Percentiles rank a stretch among this genome's conserved stretches.
Conservation (phyloP, 164 flowering plant species). For the Warburgia ugandensis region DNA sequence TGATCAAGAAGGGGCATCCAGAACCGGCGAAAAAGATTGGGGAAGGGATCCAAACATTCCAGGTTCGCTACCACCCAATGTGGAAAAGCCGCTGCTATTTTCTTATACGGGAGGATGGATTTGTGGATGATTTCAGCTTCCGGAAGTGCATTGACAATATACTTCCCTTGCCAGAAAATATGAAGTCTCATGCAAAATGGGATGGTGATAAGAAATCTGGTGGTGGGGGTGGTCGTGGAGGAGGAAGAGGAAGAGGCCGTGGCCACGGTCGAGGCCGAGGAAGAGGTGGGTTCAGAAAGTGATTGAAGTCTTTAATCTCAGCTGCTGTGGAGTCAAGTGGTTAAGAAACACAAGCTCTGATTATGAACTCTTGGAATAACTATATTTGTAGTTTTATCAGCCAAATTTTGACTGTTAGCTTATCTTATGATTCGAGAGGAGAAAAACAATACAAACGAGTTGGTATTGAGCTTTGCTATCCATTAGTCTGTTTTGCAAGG, state of each 20-base stretch:
- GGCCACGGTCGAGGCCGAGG: constrained; percentile 3
- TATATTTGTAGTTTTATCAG: too few species aligned
- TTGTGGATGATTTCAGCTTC: constrained; percentile 88
- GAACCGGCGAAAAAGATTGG: constrained; percentile 82
- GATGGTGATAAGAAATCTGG: not conserved
- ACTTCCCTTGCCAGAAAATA: constrained; percentile 74
- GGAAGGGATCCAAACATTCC: constrained; percentile 55
- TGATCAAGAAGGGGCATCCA: constrained; percentile 73
- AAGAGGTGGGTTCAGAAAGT: not conserved
- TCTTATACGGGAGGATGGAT: constrained; percentile 55
- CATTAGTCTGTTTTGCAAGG: too few species aligned
- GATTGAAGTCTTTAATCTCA: too few species aligned
- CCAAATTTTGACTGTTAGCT: too few species aligned
- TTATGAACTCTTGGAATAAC: too few species aligned
- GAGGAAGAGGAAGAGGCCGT: constrained; percentile 3
- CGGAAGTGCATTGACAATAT: constrained; percentile 91
- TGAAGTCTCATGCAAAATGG: constrained; percentile 39
- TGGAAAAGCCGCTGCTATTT: constrained; percentile 87
- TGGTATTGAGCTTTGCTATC: too few species aligned
- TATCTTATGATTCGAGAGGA: too few species aligned
- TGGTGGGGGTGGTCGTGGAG: constrained; percentile 5
- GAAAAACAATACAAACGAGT: too few species aligned
- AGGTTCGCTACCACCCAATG: constrained; percentile 69
- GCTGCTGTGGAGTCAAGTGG: too few species aligned
- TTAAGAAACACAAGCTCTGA: too few species aligned